phyloP scores from a whole-genome alignment of 257 asterid species.

The Agastache rugosa region DNA sequence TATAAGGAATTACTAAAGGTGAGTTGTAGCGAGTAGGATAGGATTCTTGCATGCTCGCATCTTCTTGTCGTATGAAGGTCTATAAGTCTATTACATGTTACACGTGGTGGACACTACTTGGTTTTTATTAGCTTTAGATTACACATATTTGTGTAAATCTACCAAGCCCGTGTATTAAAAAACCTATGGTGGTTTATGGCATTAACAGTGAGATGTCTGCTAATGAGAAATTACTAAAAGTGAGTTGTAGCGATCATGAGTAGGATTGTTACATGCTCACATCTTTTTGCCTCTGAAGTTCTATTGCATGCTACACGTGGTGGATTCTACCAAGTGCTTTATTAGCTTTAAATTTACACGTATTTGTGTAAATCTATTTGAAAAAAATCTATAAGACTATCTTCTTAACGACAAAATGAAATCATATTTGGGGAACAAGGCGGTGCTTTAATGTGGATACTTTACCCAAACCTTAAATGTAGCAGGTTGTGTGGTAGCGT shows the following conservation, averaged over 20 bases:
- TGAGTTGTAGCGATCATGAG: conserved; percentile 1
- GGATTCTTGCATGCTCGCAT: not conserved
- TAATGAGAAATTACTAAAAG: conserved; percentile 16
- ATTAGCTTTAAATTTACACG: not conserved
- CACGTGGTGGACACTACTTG: not conserved
- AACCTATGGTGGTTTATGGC: not conserved
- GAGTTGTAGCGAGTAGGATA: conserved; percentile 1
- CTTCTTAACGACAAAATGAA: not conserved
- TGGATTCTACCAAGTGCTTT: not conserved
- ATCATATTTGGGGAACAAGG: not conserved
- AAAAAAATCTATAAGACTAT: not conserved
- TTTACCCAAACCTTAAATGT: conserved; percentile 1
- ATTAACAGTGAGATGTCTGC: conserved; percentile 20
- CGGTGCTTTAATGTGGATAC: not conserved
- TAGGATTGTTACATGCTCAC: not conserved
- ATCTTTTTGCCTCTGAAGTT: not conserved
- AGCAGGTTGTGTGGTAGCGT: conserved; percentile 8
- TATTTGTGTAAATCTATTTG: not conserved
- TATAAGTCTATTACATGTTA: not conserved
- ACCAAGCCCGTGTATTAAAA: not conserved
- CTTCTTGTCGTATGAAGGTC: not conserved
- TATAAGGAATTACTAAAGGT: conserved; percentile 17
- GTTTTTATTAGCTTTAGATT: not conserved
- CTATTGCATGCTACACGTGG: conserved; percentile 3
- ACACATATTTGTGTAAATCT: not conserved